Evolutionary conservation across 306 rosid species (phyloP).

Genomic region (Castanea crenata): DNA sequence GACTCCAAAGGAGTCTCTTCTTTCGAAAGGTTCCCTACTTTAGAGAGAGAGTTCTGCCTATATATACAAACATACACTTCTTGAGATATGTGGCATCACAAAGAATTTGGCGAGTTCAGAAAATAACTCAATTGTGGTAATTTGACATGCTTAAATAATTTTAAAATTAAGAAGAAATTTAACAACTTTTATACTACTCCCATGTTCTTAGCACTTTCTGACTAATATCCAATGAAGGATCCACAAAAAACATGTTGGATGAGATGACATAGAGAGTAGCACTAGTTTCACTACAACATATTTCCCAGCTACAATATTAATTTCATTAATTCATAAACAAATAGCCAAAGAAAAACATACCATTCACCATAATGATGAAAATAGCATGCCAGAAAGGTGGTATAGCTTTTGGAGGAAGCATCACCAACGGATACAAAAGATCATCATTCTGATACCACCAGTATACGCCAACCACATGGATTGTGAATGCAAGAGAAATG

Average conservation of each 20-base stretch:
- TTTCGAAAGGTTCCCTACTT: too few species aligned
- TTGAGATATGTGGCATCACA: not conserved
- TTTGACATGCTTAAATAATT: not conserved
- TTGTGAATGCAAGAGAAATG: conserved; percentile 71
- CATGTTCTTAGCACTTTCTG: not conserved
- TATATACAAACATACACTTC: not conserved
- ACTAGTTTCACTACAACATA: not conserved
- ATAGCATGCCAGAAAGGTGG: conserved; percentile 98
- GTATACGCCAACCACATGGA: conserved; percentile 80
- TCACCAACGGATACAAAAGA: conserved; percentile 72
- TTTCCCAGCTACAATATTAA: not conserved
- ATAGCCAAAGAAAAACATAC: conserved; percentile 41
- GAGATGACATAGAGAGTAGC: not conserved
- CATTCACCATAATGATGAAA: conserved; percentile 89
- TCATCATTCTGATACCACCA: conserved; percentile 98
- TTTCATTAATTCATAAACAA: not conserved
- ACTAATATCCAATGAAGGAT: not conserved
- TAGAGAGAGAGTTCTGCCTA: too few species aligned
- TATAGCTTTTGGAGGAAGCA: conserved; percentile 91
- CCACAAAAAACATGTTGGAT: not conserved
- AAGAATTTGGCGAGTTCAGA: not conserved
- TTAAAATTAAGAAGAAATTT: not conserved
- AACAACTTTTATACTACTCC: not conserved
- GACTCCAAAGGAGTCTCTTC: too few species aligned
- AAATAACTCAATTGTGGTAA: not conserved